Percentiles rank a stretch among this genome's conserved stretches.
Evolutionary conservation across 225 moss, liverwort and hornwort genomes (phyloP).

Genomic region (Climacium dendroides): DNA sequence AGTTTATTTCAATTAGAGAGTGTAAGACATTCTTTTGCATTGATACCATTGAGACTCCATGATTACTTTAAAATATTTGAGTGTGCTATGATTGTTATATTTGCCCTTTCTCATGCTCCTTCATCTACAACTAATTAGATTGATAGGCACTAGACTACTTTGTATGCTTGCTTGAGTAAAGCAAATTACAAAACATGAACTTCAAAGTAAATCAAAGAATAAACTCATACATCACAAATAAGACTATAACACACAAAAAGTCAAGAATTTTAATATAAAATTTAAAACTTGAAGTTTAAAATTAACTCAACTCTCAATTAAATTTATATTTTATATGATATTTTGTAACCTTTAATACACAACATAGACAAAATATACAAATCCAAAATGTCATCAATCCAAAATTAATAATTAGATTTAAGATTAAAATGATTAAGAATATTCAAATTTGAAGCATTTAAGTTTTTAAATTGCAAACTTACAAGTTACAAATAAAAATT

Average conservation of each 20-base stretch:
- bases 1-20: background rate
- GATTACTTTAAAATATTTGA: background rate
- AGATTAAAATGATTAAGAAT: background rate
- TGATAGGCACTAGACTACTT: background rate
- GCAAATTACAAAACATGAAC: background rate
- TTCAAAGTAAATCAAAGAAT: background rate
- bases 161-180: background rate
- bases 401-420: background rate
- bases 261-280: background rate
- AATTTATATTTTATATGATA: background rate
- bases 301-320: background rate
- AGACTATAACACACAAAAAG: no score
- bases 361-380: background rate
- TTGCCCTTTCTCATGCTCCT: background rate
- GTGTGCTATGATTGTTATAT: no score
- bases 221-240: no score
- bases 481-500: background rate
- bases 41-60: background rate
- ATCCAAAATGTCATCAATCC: background rate
- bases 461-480: background rate
- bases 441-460: background rate
- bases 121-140: background rate
- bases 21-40: background rate
- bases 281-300: background rate
- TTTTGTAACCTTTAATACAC: background rate